phyloP scores from a whole-genome alignment of 805 yeast species.

The Candida alai region DNA sequence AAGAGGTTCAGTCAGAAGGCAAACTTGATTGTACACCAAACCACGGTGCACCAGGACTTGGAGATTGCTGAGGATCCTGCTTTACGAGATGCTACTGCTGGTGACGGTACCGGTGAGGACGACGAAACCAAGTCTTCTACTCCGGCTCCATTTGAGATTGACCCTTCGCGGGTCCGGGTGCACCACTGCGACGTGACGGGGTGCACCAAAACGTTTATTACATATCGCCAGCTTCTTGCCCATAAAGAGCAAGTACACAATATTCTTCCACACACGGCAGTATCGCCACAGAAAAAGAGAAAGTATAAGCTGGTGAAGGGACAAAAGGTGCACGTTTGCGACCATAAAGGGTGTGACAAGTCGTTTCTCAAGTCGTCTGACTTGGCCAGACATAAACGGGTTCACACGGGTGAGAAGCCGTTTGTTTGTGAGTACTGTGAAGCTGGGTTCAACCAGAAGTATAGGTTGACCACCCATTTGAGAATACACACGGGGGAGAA shows the following conservation, averaged over 20 bases:
- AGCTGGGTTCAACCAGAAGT: slow-evolving; percentile 18
- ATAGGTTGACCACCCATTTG: slow-evolving; percentile 21
- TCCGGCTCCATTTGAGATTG: not conserved
- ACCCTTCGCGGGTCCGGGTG: slow-evolving; percentile 8
- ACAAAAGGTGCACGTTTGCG: slow-evolving; percentile 11
- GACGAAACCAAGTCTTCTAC: not conserved
- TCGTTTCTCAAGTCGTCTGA: slow-evolving; percentile 16
- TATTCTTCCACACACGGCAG: not conserved
- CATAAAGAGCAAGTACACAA: slow-evolving; percentile 9
- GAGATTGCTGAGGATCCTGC: slow-evolving; percentile 4
- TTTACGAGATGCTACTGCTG: not conserved
- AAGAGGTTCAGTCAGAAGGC: slow-evolving; percentile 12
- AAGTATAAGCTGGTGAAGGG: slow-evolving; percentile 1
- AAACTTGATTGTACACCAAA: slow-evolving; percentile 10
- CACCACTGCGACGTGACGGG: slow-evolving; percentile 11
- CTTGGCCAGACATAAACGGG: slow-evolving; percentile 13
- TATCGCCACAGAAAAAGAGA: not conserved
- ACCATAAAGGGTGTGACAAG: slow-evolving; percentile 14
- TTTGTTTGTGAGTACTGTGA: slow-evolving; percentile 13
- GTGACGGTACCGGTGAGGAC: not conserved
- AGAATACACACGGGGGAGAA: slow-evolving; percentile 23
- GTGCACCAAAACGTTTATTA: slow-evolving; percentile 10
- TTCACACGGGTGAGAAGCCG: slow-evolving; percentile 18
- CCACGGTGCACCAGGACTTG: slow-evolving; percentile 12
- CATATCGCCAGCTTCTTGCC: slow-evolving; percentile 8